Conservation (phyloP, 1,284 basidiomycete species). For the Cutaneotrichosporon sp. region DNA sequence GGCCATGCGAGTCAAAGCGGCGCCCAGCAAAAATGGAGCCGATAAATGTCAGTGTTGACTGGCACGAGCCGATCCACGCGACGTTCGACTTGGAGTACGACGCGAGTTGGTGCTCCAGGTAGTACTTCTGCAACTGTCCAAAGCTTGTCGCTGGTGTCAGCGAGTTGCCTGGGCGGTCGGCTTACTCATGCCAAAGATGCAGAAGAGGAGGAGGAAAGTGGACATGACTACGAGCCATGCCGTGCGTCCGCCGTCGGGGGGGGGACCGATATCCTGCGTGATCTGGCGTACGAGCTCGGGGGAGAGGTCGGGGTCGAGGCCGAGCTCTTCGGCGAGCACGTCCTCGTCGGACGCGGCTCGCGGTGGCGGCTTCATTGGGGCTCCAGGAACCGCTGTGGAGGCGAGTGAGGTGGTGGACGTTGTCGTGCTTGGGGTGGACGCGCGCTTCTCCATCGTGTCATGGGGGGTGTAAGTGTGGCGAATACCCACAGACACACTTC, state of each 20-base stretch:
- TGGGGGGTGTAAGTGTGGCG: too few species aligned
- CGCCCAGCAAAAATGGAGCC: constrained; percentile 26
- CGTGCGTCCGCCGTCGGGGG: constrained; percentile 25
- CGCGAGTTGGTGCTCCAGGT: constrained; percentile 20
- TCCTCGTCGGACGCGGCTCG: background rate
- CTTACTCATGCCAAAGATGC: constrained; percentile 23
- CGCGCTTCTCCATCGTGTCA: too few species aligned
- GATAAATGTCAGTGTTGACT: constrained; percentile 21
- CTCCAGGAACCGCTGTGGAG: too few species aligned
- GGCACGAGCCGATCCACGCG: constrained; percentile 24
- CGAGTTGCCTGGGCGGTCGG: constrained; percentile 17
- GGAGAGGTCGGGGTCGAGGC: background rate
- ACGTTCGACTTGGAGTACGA: constrained; percentile 16
- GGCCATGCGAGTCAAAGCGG: constrained; percentile 24
- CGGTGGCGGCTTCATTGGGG: too few species aligned
- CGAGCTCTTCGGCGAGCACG: background rate
- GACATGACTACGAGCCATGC: constrained; percentile 25
- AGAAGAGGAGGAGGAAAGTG: constrained; percentile 25
- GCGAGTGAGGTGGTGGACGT: too few species aligned
- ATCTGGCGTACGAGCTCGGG: constrained; percentile 1
- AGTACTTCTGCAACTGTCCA: constrained; percentile 24
- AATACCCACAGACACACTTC: too few species aligned
- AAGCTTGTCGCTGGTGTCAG: constrained; percentile 22
- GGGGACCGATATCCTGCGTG: constrained; percentile 13
- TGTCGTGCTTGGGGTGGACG: too few species aligned